Evolutionary conservation across 495 filamentous ascomycete genomes (phyloP), one percentile per base, ranked within the genome.

Genomic region (Xanthoparmelia taractica): DNA sequence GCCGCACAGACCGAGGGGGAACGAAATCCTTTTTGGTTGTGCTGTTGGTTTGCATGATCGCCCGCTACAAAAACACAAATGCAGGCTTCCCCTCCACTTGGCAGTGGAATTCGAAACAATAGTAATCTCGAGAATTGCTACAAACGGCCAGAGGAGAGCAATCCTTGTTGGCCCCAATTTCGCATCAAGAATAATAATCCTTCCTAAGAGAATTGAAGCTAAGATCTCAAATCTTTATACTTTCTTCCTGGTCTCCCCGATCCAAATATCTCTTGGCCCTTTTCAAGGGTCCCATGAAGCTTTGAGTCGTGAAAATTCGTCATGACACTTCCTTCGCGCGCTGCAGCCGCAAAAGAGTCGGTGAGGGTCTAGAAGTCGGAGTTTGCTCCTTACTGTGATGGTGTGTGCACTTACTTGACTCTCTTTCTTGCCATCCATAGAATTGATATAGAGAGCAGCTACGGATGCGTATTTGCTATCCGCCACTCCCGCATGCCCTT

Each of bases 1-100:
- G 61, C 61, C 61, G 61, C 61, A 63, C 52, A 58, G 61, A 58
- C 61, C n/a, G n/a, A n/a, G n/a, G n/a, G n/a, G n/a, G n/a, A n/a
- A n/a, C n/a, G n/a, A 25, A 58, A 57, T 40, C 15, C 48, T 20
- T 18, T 47, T 54, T 23, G 52, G 54, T n/a, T n/a, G n/a, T n/a
- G n/a, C n/a, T n/a, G n/a, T n/a, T n/a, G n/a, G n/a, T n/a, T n/a
- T 54, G 33, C 60, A 20, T 57, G 40, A 55, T 27, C 61, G 40
- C 50, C 61, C 36, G 31, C 40, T 29, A 25, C 34, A 40, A 27
- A 31, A 27, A 63, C 25, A 50, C 23, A n/a, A n/a, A 58, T 63
- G 54, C 55, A 58, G 34, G 38, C 37, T 40, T 25, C 47, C 34
- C 60, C n/a, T 40, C 41, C 38, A 37, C 17, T 38, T 63, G 2